These are phyloP conservation scores for Diversispora epigaea DNA, from an alignment of 192 early-diverging fungal species.

Conservation along the genomic window DNA sequence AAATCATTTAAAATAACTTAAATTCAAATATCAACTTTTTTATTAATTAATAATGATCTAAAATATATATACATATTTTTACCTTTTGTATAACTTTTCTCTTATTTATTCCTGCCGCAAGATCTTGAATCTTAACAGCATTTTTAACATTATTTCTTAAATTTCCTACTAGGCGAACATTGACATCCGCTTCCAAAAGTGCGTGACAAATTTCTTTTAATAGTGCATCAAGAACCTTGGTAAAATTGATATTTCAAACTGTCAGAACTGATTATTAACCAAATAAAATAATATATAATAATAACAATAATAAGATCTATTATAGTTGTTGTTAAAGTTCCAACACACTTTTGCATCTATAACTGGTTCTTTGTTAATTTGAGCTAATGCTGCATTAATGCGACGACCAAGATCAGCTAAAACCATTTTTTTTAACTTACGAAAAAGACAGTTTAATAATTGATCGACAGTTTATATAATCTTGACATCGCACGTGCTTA, in stretches of 20 bases:
- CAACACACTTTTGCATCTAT: slow-evolving; percentile 79
- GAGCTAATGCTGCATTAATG: slow-evolving; percentile 80
- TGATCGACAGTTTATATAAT: too few species aligned
- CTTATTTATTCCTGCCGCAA: slow-evolving; percentile 82
- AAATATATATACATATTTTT: too few species aligned
- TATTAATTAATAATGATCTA: too few species aligned
- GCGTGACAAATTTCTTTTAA: slow-evolving; percentile 86
- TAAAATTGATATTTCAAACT: background rate
- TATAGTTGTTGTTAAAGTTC: background rate
- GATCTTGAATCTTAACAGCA: slow-evolving; percentile 77
- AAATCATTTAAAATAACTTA: background rate
- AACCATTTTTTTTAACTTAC: slow-evolving; percentile 58
- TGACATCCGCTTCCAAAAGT: slow-evolving; percentile 89
- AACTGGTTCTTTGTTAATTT: slow-evolving; percentile 77
- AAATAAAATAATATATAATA: background rate
- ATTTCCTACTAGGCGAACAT: slow-evolving; percentile 78
- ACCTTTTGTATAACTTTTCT: slow-evolving; percentile 80
- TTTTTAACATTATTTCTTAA: slow-evolving; percentile 86
- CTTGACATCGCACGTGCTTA: too few species aligned
- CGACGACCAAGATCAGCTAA: slow-evolving; percentile 88
- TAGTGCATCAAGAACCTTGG: slow-evolving; percentile 69
- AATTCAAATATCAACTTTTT: too few species aligned
- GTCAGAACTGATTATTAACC: background rate
- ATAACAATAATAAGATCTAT: too few species aligned
- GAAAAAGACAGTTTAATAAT: background rate